Conservation (phyloP, 1,284 basidiomycete species). For the Microbotryum lychnidis-dioicae region DNA sequence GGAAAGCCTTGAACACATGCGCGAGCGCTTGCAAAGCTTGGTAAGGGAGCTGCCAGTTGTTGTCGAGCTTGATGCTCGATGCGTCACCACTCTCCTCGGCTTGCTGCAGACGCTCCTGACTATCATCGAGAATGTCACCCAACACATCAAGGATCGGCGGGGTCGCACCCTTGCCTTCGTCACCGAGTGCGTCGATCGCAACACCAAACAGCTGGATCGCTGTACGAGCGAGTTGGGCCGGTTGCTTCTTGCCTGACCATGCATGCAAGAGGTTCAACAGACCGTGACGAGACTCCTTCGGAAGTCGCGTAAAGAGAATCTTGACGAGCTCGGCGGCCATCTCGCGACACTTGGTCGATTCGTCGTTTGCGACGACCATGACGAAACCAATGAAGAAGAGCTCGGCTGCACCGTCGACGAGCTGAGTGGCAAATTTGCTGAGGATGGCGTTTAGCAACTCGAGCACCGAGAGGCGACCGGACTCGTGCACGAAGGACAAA, state of each 20-base stretch:
- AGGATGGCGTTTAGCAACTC: slow-evolving; percentile 78
- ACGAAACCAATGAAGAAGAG: slow-evolving; percentile 87
- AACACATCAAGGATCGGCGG: slow-evolving; percentile 55
- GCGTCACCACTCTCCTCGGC: slow-evolving; percentile 44
- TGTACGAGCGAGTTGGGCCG: slow-evolving; percentile 58
- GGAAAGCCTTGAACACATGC: slow-evolving; percentile 57
- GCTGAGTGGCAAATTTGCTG: slow-evolving; percentile 68
- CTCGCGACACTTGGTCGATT: slow-evolving; percentile 76
- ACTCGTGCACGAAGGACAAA: slow-evolving; percentile 81
- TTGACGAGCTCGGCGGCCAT: slow-evolving; percentile 79
- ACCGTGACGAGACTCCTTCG: slow-evolving; percentile 52
- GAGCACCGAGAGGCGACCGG: slow-evolving; percentile 83
- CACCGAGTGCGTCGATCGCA: slow-evolving; percentile 55
- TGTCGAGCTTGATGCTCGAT: slow-evolving; percentile 23
- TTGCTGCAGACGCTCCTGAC: slow-evolving; percentile 46
- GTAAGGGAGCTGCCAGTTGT: slow-evolving; percentile 79
- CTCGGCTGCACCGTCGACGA: slow-evolving; percentile 76
- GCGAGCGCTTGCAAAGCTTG: slow-evolving; percentile 61
- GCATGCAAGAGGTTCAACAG: slow-evolving; percentile 65
- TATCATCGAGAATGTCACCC: slow-evolving; percentile 48
- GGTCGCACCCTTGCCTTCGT: slow-evolving; percentile 46
- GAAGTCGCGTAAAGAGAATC: slow-evolving; percentile 60
- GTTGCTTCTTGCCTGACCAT: slow-evolving; percentile 64
- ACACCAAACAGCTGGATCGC: slow-evolving; percentile 75
- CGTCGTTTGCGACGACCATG: slow-evolving; percentile 89